A percentile compares a stretch with the other conserved stretches of the same genome.
Conservation (phyloP, 2,329 filamentous ascomycete species). For the Penicillium occitanis region DNA sequence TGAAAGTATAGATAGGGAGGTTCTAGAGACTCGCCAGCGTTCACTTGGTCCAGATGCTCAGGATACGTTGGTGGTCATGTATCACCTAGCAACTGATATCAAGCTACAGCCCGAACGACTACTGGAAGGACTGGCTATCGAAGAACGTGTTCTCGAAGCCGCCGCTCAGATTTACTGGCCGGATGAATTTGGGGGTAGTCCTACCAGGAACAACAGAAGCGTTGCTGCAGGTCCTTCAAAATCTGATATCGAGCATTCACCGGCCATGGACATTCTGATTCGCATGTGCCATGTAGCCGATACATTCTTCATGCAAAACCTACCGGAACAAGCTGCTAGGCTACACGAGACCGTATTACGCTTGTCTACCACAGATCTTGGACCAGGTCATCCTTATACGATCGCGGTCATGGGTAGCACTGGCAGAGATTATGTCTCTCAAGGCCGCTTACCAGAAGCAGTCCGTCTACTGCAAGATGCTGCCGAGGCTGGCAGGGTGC, state of each 20-base stretch:
- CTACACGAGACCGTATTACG: constrained; percentile 22
- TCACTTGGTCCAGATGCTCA: constrained; percentile 12
- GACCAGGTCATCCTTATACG: constrained; percentile 22
- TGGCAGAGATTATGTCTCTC: constrained; percentile 22
- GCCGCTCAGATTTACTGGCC: constrained; percentile 18
- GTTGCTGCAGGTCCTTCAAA: not conserved
- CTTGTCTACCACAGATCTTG: constrained; percentile 19
- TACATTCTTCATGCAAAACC: constrained; percentile 20
- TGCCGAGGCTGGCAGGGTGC: constrained; percentile 22
- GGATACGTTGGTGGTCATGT: constrained; percentile 19
- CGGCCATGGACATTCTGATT: constrained; percentile 20
- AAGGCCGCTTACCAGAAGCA: constrained; percentile 20
- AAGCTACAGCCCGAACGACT: constrained; percentile 16
- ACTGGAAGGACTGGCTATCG: constrained; percentile 16
- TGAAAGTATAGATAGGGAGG: constrained; percentile 13
- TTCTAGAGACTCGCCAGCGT: constrained; percentile 15
- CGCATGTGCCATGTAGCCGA: constrained; percentile 22
- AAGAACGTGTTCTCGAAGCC: constrained; percentile 19
- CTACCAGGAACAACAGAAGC: not conserved
- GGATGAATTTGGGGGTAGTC: not conserved
- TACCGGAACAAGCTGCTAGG: constrained; percentile 12
- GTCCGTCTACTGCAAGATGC: constrained; percentile 23
- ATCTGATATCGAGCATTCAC: constrained; percentile 6
- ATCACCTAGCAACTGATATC: constrained; percentile 18
- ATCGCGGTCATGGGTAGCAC: constrained; percentile 24